Conservation (phyloP, 2,329 filamentous ascomycete species). For the Triangularia setosa region DNA sequence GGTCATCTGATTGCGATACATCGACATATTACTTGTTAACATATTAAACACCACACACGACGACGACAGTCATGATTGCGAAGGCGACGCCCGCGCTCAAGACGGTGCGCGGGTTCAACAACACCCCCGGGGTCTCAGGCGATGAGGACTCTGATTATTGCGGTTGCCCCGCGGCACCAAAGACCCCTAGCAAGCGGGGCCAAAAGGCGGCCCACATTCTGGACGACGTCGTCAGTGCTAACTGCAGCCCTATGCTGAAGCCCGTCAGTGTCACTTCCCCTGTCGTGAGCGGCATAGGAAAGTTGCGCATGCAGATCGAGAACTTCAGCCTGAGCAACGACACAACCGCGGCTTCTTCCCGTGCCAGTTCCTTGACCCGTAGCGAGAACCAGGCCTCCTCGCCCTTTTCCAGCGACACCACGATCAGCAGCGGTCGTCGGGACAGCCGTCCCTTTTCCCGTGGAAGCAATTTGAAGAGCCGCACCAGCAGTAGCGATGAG, state of each 20-base stretch:
- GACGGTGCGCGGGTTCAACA: constrained; percentile 54
- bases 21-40: not conserved
- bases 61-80: constrained; percentile 39
- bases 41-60: not conserved
- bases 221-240: constrained; percentile 56
- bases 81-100: constrained; percentile 47
- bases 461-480: constrained; percentile 44
- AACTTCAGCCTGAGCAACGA: constrained; percentile 69
- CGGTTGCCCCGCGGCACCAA: constrained; percentile 38
- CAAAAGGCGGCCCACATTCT: constrained; percentile 36
- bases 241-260: constrained; percentile 58
- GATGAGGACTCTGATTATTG: constrained; percentile 58
- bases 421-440: constrained; percentile 56
- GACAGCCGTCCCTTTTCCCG: constrained; percentile 37
- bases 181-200: constrained; percentile 12
- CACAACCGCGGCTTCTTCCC: constrained; percentile 38
- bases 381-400: constrained; percentile 43
- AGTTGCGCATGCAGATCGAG: constrained; percentile 77
- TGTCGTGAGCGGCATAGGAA: constrained; percentile 70
- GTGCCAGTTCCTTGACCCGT: constrained; percentile 53
- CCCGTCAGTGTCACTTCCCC: constrained; percentile 48
- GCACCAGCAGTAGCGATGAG: constrained; percentile 58
- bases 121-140: constrained; percentile 51
- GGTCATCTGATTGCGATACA: not conserved
- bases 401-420: constrained; percentile 40